Base-by-base conservation (phyloP, 768 basidiomycete genomes). In the Phlegmacium glaucopus region DNA sequence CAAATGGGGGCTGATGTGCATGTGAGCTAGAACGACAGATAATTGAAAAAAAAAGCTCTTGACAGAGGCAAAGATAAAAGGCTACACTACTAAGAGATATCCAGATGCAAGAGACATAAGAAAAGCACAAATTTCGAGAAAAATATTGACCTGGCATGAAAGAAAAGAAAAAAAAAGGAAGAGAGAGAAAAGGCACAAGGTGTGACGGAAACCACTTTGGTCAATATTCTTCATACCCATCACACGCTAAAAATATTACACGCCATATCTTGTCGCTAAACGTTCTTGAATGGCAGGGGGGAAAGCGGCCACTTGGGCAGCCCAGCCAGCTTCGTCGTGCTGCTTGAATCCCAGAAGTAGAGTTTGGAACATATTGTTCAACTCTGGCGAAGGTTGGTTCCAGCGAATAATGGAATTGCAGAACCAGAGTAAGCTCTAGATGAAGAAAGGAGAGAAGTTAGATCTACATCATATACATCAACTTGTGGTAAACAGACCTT, bases 381-480 rank as follows among this genome's bases (percentile, higher is more conserved):
- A 78, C 68, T 95, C 91, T 9, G 82, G 75, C 1, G 94, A 96
- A 0, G 96, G 96, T 48, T 82, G 82, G 47, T 85, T 89, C 96
- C 96, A 99, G 51, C 94, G 80, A 44, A 94, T 89, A 52, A 97
- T 90, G 13, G 96, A 92, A 64, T 98, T 97, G 68, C 95, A 95
- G 82, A 99, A 98, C 88, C 90, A 98, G 45, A 95, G 68, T 53
- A 98, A 74, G 58, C 90, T 90, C 95, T 98, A 64, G 3, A 22
- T 10, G 45, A 25, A 42, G 18, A 3, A 15, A 16, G 25, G 32
- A n/a, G 45, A 34, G 9, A 18, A 45, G 39, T 45, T 29, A 45
- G 11, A 37, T 32, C 25, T 30, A 22, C 18, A 40, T 15, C 34
- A 22, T 27, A 16, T 13, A 29, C 45, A 42, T 12, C 12, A 13